These are phyloP conservation scores for Vaucheria bursata DNA, from an alignment of 352 stramenopile genomes.

Conservation along the genomic window DNA sequence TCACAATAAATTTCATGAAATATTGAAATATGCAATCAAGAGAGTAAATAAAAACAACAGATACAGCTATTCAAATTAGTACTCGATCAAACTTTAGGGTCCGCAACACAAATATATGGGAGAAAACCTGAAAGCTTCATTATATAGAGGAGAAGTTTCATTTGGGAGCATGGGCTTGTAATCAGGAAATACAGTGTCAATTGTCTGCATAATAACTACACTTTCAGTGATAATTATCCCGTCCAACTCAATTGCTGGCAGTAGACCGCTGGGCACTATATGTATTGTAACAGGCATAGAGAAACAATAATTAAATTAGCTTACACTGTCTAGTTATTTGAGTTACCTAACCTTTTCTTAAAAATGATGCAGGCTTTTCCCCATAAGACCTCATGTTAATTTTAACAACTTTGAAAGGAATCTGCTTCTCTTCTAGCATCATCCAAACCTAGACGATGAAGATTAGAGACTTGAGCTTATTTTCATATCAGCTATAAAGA, in stretches of 20 bases:
- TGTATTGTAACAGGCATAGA: background rate
- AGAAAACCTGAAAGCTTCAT: no score
- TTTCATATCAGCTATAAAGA: no score
- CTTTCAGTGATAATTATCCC: constrained; percentile 65
- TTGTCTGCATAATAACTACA: constrained; percentile 65
- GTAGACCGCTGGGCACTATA: constrained; percentile 57
- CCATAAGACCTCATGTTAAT: constrained; percentile 71
- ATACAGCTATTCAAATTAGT: no score
- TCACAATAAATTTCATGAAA: no score
- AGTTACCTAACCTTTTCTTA: constrained; percentile 50
- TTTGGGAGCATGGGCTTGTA: constrained; percentile 36
- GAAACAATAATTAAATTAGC: background rate
- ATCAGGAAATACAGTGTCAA: constrained; percentile 59
- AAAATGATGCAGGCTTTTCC: constrained; percentile 64
- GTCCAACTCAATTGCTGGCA: constrained; percentile 65
- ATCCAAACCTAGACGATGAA: constrained; percentile 57
- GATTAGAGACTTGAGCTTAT: no score
- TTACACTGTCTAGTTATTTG: background rate
- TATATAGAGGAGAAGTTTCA: no score
- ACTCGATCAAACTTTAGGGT: no score
- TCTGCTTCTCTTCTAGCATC: constrained; percentile 68
- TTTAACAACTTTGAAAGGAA: constrained; percentile 67
- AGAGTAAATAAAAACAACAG: no score
- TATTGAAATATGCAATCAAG: no score
- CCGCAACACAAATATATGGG: no score